Base-by-base conservation (phyloP, 2,329 filamentous ascomycete genomes). In the Simplicillium aogashimaense region DNA sequence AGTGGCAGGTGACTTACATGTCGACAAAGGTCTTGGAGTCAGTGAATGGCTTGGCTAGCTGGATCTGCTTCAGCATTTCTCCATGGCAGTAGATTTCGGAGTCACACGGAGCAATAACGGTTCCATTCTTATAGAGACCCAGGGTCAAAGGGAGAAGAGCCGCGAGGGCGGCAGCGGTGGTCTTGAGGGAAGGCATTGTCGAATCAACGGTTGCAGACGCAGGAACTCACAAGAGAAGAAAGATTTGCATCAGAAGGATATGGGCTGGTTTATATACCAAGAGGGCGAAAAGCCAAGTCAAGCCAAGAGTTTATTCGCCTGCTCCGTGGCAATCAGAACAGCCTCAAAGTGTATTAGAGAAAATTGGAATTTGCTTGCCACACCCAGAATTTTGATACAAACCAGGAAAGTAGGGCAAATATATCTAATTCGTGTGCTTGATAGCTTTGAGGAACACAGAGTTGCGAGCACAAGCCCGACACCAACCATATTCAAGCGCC, bases 21-120 rank as follows among this genome's bases (percentile, higher is more conserved):
- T 84, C 80, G 34, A 83, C 80, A 53, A 82, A 83, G 1, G 78
- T 82, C 66, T 83, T 84, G 44, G 78, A 83, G 59, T 83, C 80
- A 12, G 65, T 59, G 47, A 83, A 83, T 1, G 78, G 78, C 17
- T 63, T 64, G 3, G 79, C 79, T 9, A 83, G 63, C 60, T 83
- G 70, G 36, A 84, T 71, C 45, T 76, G 66, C 44, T 69, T 65
- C 3, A 84, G 65, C 11, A 83, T 66, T 0, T 81, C 74, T 36
- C 80, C 80, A 46, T 78, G 69, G 53, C 80, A 84, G 58, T 83
- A 84, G 15, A 83, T 65, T 13, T 76, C 71, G 8, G 78, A 83
- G 53, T 82, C 75, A 58, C 80, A 84, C 1, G 80, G 78, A 3
- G 78, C 74, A 43, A 73, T 67, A 32, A 77, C 63, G 3, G 70